Evolutionary conservation across 345 rosid genomes (phyloP), one percentile per base, ranked within the genome.

Genomic region (Xanthoceras sorbifolium): DNA sequence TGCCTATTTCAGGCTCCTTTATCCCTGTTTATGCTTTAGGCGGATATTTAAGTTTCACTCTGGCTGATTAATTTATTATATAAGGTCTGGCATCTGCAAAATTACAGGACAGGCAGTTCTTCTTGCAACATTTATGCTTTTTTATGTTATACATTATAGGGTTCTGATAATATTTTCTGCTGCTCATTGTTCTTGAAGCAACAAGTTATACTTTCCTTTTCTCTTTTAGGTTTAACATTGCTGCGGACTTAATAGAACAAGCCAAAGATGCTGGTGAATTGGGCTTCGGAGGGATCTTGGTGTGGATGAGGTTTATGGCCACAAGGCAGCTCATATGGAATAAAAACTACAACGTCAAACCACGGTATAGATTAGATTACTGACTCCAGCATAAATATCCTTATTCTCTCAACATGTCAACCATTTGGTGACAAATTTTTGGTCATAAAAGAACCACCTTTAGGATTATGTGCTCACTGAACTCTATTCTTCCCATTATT

Each of bases 301-400:
- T 92, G 61, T 96, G 99, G 99, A 91, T 93, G 97, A 90, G 99
- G 87, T 96, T 93, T 85, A 96, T 96, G 99, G 98, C 99, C 66
- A 91, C 94, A 50, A 90, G 99, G 80, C 99, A 96, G 86, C 98
- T 96, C 64, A 89, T 90, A 84, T 96, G 99, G 99, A 96, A 96
- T 83, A 96, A 93, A 85, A 92, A 92, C 87, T 96, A 96, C 87
- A 96, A 96, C 70, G 97, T 96, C 86, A 96, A 96, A 86, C 99
- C 99, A 79, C 90, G 99, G 99, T 96, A 90, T 67, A 32, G 26
- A 76, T 63, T 65, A 76, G 36, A 76, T 46, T 57, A 48, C 73
- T 71, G 63, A 70, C 67, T 66, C 64, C 29, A 32, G 22, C 25
- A 17, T 40, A 23, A 32, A 29, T 69, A 59, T 64, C 48, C 23